Percentiles rank a stretch among this genome's conserved stretches.
These are phyloP conservation scores for Ceratocystiopsis minuta DNA, from an alignment of 2,329 filamentous ascomycete genomes.

Conservation along the genomic window DNA sequence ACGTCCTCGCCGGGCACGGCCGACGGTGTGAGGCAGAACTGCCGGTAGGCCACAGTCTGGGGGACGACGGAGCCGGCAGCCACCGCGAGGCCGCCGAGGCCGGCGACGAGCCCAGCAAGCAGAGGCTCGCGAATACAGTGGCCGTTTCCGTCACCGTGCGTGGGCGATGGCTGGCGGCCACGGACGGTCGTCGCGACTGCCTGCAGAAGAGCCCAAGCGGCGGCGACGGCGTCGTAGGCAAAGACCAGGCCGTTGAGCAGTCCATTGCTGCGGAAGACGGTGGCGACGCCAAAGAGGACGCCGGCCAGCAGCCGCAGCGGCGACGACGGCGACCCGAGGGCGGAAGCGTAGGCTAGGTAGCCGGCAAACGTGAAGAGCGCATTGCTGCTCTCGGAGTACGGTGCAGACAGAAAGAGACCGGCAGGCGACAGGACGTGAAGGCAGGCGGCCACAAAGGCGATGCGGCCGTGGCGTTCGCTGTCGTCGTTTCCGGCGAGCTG, in stretches of 20 bases:
- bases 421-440: conserved; percentile 76
- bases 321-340: conserved; percentile 17
- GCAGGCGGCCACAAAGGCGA: conserved; percentile 47
- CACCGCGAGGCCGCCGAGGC: conserved; percentile 49
- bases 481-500: neutral
- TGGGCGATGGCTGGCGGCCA: too few relatives aligned
- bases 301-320: conserved; percentile 42
- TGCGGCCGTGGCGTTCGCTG: neutral
- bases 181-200: too few relatives aligned
- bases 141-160: too few relatives aligned
- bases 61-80: conserved; percentile 51
- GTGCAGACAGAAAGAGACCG: conserved; percentile 74
- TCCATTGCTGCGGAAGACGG: conserved; percentile 68
- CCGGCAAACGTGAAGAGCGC: conserved; percentile 61
- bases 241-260: conserved; percentile 66
- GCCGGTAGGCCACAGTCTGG: conserved; percentile 55
- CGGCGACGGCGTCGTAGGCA: conserved; percentile 37
- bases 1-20: conserved; percentile 11
- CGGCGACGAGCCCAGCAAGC: conserved; percentile 21
- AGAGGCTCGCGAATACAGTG: too few relatives aligned
- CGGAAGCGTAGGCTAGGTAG: conserved; percentile 44
- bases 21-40: conserved; percentile 39
- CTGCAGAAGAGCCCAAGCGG: conserved; percentile 3
- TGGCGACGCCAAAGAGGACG: conserved; percentile 51
- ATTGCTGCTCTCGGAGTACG: conserved; percentile 68